Evolutionary conservation across 2,329 filamentous ascomycete genomes (phyloP).

Genomic region (Diplodia corticola): DNA sequence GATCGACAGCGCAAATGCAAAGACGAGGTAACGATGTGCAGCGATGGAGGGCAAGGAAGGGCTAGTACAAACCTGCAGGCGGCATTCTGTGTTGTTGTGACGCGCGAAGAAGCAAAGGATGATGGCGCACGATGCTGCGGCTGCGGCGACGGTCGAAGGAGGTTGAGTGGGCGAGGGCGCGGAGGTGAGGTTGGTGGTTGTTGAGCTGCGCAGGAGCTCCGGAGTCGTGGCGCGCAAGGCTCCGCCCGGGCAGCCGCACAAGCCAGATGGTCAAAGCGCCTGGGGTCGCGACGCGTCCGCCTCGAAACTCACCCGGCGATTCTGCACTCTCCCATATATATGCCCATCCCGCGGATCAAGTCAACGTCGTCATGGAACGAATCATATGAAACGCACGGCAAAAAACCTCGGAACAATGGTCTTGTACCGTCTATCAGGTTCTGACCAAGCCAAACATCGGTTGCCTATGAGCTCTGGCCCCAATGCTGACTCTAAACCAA

Average conservation of each 20-base stretch:
- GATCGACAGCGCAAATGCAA: background rate
- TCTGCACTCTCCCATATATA: too few relatives aligned
- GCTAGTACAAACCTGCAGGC: constrained; percentile 17
- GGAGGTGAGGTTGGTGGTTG: background rate
- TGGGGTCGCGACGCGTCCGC: background rate
- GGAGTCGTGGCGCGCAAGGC: background rate
- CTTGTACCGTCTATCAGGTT: too few relatives aligned
- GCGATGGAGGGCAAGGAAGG: background rate
- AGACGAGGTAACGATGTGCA: background rate
- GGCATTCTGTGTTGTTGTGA: constrained; percentile 2
- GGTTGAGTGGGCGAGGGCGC: background rate
- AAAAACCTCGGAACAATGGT: too few relatives aligned
- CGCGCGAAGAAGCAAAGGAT: background rate
- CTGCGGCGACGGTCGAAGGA: background rate
- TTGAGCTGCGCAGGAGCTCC: background rate
- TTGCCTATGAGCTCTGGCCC: too few relatives aligned
- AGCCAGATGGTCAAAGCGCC: background rate
- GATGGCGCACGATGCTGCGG: background rate
- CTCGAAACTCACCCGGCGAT: background rate
- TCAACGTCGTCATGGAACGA: too few relatives aligned
- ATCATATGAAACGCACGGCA: too few relatives aligned
- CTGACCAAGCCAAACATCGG: too few relatives aligned
- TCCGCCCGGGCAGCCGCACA: background rate
- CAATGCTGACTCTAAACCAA: background rate
- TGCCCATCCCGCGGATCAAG: too few relatives aligned